phyloP scores from a whole-genome alignment of 2,329 filamentous ascomycete species.

The Ramularia collo-cygni region DNA sequence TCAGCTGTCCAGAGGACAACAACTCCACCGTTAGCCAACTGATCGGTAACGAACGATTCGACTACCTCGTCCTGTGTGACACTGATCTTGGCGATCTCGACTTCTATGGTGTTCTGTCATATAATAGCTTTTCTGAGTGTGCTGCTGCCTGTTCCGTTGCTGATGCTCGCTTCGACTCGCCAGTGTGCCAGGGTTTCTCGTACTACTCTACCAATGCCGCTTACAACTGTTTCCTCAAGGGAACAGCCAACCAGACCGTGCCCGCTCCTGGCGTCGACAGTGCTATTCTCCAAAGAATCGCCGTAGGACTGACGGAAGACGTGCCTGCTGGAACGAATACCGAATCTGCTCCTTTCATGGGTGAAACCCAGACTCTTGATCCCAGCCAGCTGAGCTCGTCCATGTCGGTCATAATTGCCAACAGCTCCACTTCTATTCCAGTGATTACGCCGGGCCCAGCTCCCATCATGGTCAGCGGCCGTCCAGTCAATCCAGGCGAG shows the following conservation, averaged over 20 bases:
- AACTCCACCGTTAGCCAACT: slow-evolving; percentile 28
- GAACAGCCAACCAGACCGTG: slow-evolving; percentile 19
- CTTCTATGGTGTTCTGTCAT: slow-evolving; percentile 21
- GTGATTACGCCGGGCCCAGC: slow-evolving; percentile 24
- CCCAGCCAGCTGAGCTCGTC: slow-evolving; percentile 20
- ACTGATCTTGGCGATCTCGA: slow-evolving; percentile 26
- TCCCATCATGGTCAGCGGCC: slow-evolving; percentile 17
- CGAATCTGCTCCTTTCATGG: slow-evolving; percentile 19
- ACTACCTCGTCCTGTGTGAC: slow-evolving; percentile 29
- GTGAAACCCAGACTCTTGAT: slow-evolving; percentile 12
- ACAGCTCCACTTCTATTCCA: slow-evolving; percentile 25
- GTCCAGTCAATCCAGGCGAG: slow-evolving; percentile 15
- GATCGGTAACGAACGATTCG: slow-evolving; percentile 26
- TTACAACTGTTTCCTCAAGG: slow-evolving; percentile 30
- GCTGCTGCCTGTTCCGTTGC: slow-evolving; percentile 28
- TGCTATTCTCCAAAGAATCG: slow-evolving; percentile 25
- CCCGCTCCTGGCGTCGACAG: slow-evolving; percentile 23
- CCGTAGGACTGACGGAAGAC: slow-evolving; percentile 20
- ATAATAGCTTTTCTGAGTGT: slow-evolving; percentile 27
- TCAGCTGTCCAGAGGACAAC: slow-evolving; percentile 29
- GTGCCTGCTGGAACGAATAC: slow-evolving; percentile 20
- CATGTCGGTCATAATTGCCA: slow-evolving; percentile 21
- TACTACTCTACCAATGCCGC: slow-evolving; percentile 22
- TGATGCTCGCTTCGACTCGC: slow-evolving; percentile 23
- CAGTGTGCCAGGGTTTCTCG: slow-evolving; percentile 28